Conservation (phyloP, 352 stramenopile genomes). For the Peronospora destructor region DNA sequence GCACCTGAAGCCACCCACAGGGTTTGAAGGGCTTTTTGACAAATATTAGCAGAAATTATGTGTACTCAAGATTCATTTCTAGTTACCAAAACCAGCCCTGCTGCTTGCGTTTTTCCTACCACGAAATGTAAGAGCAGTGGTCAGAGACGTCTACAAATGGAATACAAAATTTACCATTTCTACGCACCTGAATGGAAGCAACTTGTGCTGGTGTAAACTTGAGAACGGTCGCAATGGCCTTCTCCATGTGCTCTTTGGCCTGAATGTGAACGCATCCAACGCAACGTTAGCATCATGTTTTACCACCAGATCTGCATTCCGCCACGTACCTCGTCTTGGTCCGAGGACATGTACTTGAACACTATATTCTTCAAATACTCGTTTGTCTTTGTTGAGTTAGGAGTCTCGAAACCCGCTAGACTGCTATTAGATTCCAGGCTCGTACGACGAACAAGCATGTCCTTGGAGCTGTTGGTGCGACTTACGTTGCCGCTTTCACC, state of each 20-base stretch:
- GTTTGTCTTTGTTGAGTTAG: conserved; percentile 73
- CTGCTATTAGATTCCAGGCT: conserved; percentile 77
- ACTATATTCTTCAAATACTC: conserved; percentile 89
- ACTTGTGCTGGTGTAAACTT: conserved; percentile 75
- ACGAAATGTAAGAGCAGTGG: not conserved
- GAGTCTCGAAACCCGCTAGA: conserved; percentile 73
- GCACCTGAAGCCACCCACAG: not conserved
- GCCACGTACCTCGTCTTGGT: conserved; percentile 56
- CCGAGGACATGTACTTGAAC: conserved; percentile 88
- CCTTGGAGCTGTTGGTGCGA: conserved; percentile 41
- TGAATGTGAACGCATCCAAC: conserved; percentile 14
- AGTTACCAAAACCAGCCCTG: conserved; percentile 65
- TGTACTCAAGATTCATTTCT: conserved; percentile 9
- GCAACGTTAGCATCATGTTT: not conserved
- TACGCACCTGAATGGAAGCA: conserved; percentile 42
- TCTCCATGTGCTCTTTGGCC: conserved; percentile 86
- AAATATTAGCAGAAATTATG: conserved; percentile 1
- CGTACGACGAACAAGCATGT: conserved; percentile 48
- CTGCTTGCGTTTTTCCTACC: conserved; percentile 50
- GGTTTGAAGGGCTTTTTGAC: not conserved
- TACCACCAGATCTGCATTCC: not conserved
- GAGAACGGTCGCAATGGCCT: conserved; percentile 80
- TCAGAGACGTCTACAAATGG: not conserved
- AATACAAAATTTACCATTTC: not conserved
- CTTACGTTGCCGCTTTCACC: conserved; percentile 26